These are phyloP conservation scores for Phytophthora tentaculata DNA, from an alignment of 352 stramenopile genomes.

Conservation along the genomic window DNA sequence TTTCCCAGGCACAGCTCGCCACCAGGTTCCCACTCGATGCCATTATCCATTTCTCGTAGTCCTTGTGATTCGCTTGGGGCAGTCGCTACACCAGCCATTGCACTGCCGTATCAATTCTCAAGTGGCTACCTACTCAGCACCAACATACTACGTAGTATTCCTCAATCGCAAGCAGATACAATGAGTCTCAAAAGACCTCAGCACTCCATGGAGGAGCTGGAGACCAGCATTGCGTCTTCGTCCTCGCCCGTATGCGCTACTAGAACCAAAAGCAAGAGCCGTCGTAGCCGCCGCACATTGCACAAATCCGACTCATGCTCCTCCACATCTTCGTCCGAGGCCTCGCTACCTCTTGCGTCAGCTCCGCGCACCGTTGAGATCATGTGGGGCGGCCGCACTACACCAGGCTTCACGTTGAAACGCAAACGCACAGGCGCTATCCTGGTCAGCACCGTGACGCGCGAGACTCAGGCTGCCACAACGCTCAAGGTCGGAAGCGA, in stretches of 20 bases:
- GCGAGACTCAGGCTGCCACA: constrained; percentile 25
- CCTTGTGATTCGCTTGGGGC: background rate
- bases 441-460: constrained; percentile 67
- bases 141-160: background rate
- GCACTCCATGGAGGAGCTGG: constrained; percentile 14
- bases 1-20: constrained; percentile 16
- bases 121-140: constrained; percentile 8
- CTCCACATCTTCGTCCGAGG: constrained; percentile 9
- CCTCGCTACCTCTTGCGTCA: constrained; percentile 24
- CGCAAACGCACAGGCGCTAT: constrained; percentile 74
- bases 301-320: constrained; percentile 18
- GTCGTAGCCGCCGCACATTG: constrained; percentile 20
- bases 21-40: constrained; percentile 7
- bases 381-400: constrained; percentile 61
- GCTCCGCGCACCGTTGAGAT: constrained; percentile 69
- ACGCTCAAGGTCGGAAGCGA: constrained; percentile 69
- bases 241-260: background rate
- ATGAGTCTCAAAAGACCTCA: constrained; percentile 39
- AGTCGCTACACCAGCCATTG: background rate
- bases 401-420: constrained; percentile 80
- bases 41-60: constrained; percentile 26
- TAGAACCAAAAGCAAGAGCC: constrained; percentile 16
- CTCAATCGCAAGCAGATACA: background rate
- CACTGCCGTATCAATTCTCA: background rate
- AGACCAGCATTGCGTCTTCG: background rate